phyloP scores from a whole-genome alignment of 306 rosid genomes.

The Potentilla sterilis region DNA sequence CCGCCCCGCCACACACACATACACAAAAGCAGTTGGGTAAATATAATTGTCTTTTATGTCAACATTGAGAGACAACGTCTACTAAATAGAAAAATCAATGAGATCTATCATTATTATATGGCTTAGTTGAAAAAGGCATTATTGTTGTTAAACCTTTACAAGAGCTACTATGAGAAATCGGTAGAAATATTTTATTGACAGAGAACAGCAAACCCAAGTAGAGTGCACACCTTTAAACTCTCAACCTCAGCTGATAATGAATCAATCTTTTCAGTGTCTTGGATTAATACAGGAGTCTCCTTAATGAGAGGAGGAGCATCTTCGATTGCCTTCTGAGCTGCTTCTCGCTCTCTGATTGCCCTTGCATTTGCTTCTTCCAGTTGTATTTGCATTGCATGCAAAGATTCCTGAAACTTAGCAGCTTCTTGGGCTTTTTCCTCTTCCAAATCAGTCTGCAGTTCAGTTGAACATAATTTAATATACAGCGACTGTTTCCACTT shows the following conservation, averaged over 20 bases:
- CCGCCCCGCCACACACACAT: neutral
- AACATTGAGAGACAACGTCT: neutral
- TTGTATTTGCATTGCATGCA: constrained; percentile 80
- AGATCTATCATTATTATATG: neutral
- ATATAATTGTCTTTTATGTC: neutral
- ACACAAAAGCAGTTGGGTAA: neutral
- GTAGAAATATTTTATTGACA: constrained; percentile 9
- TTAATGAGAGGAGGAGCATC: constrained; percentile 98
- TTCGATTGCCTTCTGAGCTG: constrained; percentile 76
- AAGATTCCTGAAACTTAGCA: constrained; percentile 66
- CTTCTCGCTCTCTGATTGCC: constrained; percentile 81
- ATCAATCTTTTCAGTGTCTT: constrained; percentile 88
- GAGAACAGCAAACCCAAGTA: neutral
- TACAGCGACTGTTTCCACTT: constrained; percentile 15
- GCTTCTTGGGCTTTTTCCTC: constrained; percentile 90
- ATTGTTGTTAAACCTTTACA: neutral
- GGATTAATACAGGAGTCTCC: constrained; percentile 92
- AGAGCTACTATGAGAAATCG: neutral
- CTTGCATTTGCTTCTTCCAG: constrained; percentile 88
- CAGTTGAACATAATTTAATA: constrained; percentile 21
- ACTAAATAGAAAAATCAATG: neutral
- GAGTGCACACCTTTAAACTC: constrained; percentile 68
- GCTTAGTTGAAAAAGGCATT: neutral
- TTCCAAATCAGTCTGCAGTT: constrained; percentile 88
- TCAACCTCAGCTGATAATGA: constrained; percentile 73